Conservation (phyloP, 2,329 filamentous ascomycete species). For the Bipolaris oryzae region DNA sequence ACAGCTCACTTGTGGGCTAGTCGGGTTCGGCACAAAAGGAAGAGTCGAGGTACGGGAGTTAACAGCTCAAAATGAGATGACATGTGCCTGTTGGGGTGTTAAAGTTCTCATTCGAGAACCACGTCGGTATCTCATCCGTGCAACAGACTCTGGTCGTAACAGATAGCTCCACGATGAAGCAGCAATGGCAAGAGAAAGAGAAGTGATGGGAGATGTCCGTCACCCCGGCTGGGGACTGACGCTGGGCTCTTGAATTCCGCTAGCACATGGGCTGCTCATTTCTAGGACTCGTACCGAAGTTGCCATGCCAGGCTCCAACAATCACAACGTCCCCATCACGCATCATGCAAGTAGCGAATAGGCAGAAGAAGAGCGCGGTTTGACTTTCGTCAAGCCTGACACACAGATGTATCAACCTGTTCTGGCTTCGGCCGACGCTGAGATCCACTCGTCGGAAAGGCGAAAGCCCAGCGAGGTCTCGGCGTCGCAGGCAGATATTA, state of each 20-base stretch:
- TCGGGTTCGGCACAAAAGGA: constrained; percentile 46
- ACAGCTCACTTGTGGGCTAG: constrained; percentile 20
- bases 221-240: constrained; percentile 55
- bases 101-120: constrained; percentile 77
- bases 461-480: constrained; percentile 61
- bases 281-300: constrained; percentile 26
- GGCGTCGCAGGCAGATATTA: constrained; percentile 40
- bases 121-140: constrained; percentile 77
- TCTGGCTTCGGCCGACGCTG: constrained; percentile 36
- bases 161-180: constrained; percentile 60
- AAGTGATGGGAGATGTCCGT: constrained; percentile 57
- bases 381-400: constrained; percentile 47
- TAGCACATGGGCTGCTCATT: constrained; percentile 15
- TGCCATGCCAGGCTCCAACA: constrained; percentile 47
- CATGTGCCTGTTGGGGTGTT: constrained; percentile 74
- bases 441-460: constrained; percentile 66
- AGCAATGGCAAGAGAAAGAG: constrained; percentile 55
- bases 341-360: constrained; percentile 38
- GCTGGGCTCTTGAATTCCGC: constrained; percentile 56
- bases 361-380: constrained; percentile 48
- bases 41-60: constrained; percentile 54
- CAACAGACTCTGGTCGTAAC: constrained; percentile 70
- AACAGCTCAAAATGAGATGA: constrained; percentile 59
- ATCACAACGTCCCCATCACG: constrained; percentile 33
- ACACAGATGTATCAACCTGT: constrained; percentile 51